phyloP scores from a whole-genome alignment of 179 eudicot genomes.

The Silene vulgaris region DNA sequence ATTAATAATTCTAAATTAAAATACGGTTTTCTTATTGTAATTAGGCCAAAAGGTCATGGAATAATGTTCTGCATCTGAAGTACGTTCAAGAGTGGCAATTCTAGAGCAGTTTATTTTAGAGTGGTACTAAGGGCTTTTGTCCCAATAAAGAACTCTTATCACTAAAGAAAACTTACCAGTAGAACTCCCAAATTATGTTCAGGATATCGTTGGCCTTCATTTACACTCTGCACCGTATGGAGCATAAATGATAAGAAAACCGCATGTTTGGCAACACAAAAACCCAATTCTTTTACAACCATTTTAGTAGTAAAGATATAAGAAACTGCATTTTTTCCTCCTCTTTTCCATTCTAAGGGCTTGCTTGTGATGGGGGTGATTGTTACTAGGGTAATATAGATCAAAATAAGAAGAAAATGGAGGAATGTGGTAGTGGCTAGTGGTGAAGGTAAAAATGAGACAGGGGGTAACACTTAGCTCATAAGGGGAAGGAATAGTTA shows the following conservation, averaged over 20 bases:
- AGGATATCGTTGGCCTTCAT: slow-evolving; percentile 44
- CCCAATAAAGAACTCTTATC: background rate
- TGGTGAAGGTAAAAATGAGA: background rate
- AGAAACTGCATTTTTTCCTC: too few relatives aligned
- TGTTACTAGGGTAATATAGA: background rate
- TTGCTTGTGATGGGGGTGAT: background rate
- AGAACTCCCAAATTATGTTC: slow-evolving; percentile 85
- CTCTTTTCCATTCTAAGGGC: background rate
- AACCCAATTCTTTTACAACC: background rate
- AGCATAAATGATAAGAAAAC: background rate
- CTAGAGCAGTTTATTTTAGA: background rate
- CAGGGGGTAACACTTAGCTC: background rate
- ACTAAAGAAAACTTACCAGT: slow-evolving; percentile 48
- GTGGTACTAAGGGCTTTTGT: background rate
- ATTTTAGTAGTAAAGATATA: background rate
- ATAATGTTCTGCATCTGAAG: background rate
- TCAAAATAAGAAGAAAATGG: background rate
- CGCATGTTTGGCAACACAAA: background rate
- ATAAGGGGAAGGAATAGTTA: too few relatives aligned
- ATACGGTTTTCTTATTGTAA: background rate
- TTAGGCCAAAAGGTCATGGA: background rate
- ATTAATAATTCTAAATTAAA: background rate
- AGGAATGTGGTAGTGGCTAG: background rate
- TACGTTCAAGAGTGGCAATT: background rate
- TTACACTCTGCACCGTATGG: slow-evolving; percentile 45